Conservation (phyloP, 495 filamentous ascomycete species). For the Delitschia confertaspora region DNA sequence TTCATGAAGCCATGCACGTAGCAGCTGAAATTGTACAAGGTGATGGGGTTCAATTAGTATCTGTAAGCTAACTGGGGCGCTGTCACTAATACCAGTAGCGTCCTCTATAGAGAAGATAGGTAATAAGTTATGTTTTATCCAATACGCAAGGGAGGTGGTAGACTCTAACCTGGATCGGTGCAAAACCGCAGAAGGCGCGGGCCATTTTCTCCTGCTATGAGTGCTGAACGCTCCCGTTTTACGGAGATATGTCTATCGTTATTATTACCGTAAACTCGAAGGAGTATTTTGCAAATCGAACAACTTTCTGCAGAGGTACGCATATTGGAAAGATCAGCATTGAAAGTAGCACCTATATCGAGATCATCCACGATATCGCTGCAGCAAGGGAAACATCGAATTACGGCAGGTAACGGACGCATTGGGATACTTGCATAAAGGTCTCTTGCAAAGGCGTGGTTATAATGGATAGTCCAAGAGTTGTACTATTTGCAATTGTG, state of each 20-base stretch:
- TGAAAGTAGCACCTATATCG: neutral
- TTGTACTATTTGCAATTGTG: slow-evolving; percentile 1
- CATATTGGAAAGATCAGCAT: slow-evolving; percentile 2
- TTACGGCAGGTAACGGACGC: neutral
- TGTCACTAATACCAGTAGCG: neutral
- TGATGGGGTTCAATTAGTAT: slow-evolving; percentile 1
- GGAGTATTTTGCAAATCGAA: slow-evolving; percentile 4
- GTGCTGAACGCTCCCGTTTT: neutral
- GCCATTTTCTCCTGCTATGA: slow-evolving; percentile 2
- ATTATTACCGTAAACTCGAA: neutral
- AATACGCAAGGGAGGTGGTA: neutral
- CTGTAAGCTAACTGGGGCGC: slow-evolving; percentile 2
- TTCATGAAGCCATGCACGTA: slow-evolving; percentile 7
- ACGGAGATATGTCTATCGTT: slow-evolving; percentile 1
- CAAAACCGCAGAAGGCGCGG: slow-evolving; percentile 8
- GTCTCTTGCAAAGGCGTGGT: slow-evolving; percentile 2
- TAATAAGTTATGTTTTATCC: neutral
- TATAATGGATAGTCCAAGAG: neutral
- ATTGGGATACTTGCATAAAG: slow-evolving; percentile 3
- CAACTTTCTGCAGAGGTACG: slow-evolving; percentile 4
- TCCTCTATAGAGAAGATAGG: neutral
- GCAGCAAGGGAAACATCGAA: slow-evolving; percentile 6
- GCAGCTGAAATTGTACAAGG: slow-evolving; percentile 3
- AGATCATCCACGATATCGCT: neutral
- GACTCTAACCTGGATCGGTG: slow-evolving; percentile 6